Conservation (phyloP, 192 early-diverging fungal species). For the Coemansia sp. region DNA sequence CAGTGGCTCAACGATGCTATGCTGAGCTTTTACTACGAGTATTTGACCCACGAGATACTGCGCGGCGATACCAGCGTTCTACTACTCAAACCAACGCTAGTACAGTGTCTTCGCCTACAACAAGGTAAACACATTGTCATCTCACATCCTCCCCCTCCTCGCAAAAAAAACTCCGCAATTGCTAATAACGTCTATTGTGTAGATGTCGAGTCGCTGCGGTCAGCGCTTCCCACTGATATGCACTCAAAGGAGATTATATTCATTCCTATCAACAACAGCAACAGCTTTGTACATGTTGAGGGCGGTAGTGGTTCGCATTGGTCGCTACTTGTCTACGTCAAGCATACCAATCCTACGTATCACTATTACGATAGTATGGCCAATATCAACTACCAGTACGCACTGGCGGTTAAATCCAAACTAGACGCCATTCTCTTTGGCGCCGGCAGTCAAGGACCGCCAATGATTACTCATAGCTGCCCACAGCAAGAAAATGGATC, state of each 20-base stretch:
- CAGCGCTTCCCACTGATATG: conserved; percentile 24
- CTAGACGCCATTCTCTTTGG: conserved; percentile 9
- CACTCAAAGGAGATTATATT: conserved; percentile 25
- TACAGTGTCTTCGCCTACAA: conserved; percentile 30
- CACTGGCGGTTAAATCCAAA: conserved; percentile 16
- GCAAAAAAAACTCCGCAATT: too few relatives aligned
- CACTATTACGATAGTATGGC: conserved; percentile 56
- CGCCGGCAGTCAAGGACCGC: background rate
- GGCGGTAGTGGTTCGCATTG: conserved; percentile 7
- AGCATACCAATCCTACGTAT: conserved; percentile 8
- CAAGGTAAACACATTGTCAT: background rate
- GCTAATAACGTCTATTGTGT: background rate
- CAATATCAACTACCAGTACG: conserved; percentile 36
- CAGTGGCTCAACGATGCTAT: conserved; percentile 47
- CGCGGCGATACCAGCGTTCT: conserved; percentile 22
- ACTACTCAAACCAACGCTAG: conserved; percentile 39
- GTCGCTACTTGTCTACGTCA: background rate
- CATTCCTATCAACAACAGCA: conserved; percentile 33
- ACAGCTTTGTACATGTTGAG: conserved; percentile 6
- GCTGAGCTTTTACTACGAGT: conserved; percentile 53
- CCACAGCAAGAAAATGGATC: conserved; percentile 52
- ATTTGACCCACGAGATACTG: conserved; percentile 41
- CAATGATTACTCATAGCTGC: conserved; percentile 45
- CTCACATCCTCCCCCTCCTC: background rate
- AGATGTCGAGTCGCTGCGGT: conserved; percentile 11